phyloP scores from a whole-genome alignment of 2,329 filamentous ascomycete genomes.

The Cordyceps cicadae region DNA sequence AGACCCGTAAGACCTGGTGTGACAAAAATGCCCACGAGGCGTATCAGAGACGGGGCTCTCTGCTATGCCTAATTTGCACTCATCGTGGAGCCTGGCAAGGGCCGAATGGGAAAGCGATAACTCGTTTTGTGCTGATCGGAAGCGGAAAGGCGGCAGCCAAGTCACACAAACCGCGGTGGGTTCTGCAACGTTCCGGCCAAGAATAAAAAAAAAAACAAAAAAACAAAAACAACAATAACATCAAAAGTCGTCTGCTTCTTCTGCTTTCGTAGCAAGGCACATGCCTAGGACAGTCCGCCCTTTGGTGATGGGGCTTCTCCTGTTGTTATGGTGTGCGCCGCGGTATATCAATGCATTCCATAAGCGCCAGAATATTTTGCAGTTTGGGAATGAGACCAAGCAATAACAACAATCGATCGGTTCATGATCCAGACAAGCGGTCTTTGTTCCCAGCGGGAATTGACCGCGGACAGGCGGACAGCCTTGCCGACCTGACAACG shows the following conservation, averaged over 20 bases:
- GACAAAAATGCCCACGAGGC: background rate
- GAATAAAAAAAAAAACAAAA: too few relatives aligned
- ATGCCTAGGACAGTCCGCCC: background rate
- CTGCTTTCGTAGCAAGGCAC: background rate
- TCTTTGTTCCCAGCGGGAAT: background rate
- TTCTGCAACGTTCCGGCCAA: conserved; percentile 2
- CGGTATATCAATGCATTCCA: background rate
- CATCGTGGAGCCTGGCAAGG: conserved; percentile 8
- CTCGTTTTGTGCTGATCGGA: conserved; percentile 6
- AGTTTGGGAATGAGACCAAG: conserved; percentile 7
- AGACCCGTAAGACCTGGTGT: background rate
- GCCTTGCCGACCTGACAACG: background rate
- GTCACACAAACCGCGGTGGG: background rate
- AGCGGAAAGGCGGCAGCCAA: conserved; percentile 6
- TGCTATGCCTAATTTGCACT: background rate
- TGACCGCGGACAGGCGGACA: background rate
- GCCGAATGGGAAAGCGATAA: conserved; percentile 2
- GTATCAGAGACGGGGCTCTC: background rate
- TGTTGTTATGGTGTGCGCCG: background rate
- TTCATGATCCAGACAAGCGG: background rate
- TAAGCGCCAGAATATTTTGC: background rate
- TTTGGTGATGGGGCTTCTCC: background rate
- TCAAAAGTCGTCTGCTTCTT: background rate
- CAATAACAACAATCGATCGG: conserved; percentile 6
- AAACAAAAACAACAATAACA: background rate